A percentile compares a stretch with the other conserved stretches of the same genome.
These are phyloP conservation scores for Penicillium occitanis DNA, from an alignment of 2,329 filamentous ascomycete species.

Conservation along the genomic window DNA sequence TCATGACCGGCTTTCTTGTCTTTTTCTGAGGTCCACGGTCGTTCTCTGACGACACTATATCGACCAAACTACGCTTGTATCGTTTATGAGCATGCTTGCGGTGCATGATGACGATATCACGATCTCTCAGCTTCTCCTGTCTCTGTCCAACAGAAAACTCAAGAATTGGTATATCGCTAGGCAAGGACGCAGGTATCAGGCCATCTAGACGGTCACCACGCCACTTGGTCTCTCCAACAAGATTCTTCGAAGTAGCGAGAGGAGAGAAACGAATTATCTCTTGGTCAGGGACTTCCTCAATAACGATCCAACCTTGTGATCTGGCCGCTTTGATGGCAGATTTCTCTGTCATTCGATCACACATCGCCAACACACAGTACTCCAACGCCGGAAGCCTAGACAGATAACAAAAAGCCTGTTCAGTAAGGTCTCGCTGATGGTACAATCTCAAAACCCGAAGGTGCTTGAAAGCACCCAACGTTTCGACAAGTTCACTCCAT, in stretches of 20 bases:
- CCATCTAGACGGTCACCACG: background rate
- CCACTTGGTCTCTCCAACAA: background rate
- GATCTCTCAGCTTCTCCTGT: constrained; percentile 10
- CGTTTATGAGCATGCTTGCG: constrained; percentile 16
- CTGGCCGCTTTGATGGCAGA: constrained; percentile 20
- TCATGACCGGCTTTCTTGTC: constrained; percentile 29
- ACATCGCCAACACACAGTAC: constrained; percentile 37
- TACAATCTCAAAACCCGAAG: constrained; percentile 40
- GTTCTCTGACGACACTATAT: background rate
- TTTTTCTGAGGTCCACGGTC: background rate
- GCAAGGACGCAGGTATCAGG: constrained; percentile 4
- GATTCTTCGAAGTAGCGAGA: background rate
- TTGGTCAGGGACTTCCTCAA: background rate
- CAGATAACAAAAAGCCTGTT: constrained; percentile 36
- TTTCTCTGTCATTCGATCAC: constrained; percentile 30
- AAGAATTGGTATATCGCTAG: constrained; percentile 26
- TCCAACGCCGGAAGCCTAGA: constrained; percentile 37
- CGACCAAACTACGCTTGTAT: constrained; percentile 16
- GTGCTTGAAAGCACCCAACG: constrained; percentile 36
- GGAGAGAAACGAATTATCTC: background rate
- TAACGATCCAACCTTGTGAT: constrained; percentile 10
- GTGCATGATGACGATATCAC: background rate
- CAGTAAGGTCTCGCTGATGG: constrained; percentile 34
- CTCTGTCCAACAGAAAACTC: constrained; percentile 29
- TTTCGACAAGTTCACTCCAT: constrained; percentile 42